Base-by-base conservation (phyloP, 2,329 filamentous ascomycete species). In the Aspergillus cejpii region DNA sequence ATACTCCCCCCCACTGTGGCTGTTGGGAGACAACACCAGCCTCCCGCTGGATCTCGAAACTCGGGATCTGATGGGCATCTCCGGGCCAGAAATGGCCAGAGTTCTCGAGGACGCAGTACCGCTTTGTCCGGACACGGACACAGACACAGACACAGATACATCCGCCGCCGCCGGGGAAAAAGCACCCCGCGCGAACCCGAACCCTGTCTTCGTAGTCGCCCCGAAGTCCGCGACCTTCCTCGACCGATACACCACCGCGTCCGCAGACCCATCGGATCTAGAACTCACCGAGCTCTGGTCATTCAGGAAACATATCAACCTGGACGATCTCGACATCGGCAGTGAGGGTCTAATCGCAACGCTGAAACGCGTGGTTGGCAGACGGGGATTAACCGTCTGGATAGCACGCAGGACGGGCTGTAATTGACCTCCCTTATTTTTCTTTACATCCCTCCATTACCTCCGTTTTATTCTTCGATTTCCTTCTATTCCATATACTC, bases 311-410 rank as follows among this genome's bases (percentile, higher is more conserved):
- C 74, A 77, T 52, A 49, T 77, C 37, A 75, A 74, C 46, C 57
- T 77, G 14, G 74, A 77, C 52, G 74, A 76, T 57, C 54, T 77
- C 48, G 74, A 77, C 51, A 70, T 76, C 47, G 72, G 58, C 8
- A 64, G 66, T 11, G 74, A 76, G 36, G 74, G 74, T 3, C 49
- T 77, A 15, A 20, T 65, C n/a, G 50, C 59, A 3, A 75, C 74
- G 2, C 39, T 76, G 33, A 56, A 50, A 15, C 62, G 74, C 20
- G 71, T 76, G 2, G 51, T 75, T 27, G 73, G 73, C 1, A 64
- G 72, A 44, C 67, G 72, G 33, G 74, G 74, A 1, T 51, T 77
- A 47, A 66, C 61, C n/a, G 67, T 76, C 36, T 76, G 74, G 73
- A 66, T 62, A 51, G 70, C 73, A 23, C 59, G 62, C 34, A 54